Evolutionary conservation across 768 basidiomycete species (phyloP).

Genomic region (Serpula lacrymans): DNA sequence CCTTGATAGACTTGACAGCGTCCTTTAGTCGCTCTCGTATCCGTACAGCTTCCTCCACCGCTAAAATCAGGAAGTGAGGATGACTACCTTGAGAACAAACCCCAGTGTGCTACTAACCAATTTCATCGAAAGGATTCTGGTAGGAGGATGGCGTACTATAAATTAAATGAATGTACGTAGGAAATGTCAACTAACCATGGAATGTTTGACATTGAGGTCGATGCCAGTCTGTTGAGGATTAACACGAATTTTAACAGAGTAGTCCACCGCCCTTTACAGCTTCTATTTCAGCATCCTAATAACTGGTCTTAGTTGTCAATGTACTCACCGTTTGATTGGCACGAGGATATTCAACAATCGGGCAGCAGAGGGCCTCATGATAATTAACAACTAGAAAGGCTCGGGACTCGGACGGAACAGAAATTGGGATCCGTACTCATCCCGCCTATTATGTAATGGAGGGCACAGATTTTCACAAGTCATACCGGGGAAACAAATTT

Average conservation of each 20-base stretch:
- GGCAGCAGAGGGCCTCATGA: conserved; percentile 77
- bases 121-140: conserved; percentile 98
- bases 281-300: conserved; percentile 1
- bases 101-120: conserved; percentile 54
- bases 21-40: conserved; percentile 83
- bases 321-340: conserved; percentile 79
- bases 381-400: too few species aligned
- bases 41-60: conserved; percentile 95
- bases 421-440: too few species aligned
- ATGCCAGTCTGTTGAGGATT: conserved; percentile 93
- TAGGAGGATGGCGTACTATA: conserved; percentile 1
- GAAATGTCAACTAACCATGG: conserved; percentile 66
- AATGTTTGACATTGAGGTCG: conserved; percentile 97
- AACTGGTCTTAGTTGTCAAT: background rate
- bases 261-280: conserved; percentile 80
- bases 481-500: too few species aligned
- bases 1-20: conserved; percentile 80
- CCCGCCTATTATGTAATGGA: too few species aligned
- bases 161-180: background rate
- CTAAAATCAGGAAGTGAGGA: conserved; percentile 35
- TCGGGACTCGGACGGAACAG: too few species aligned
- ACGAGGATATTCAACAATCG: conserved; percentile 87
- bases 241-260: conserved; percentile 97
- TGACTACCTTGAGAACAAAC: background rate
- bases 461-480: too few species aligned